Evolutionary conservation across 78 protist species (phyloP).

Genomic region (Abeoforma whisleri): DNA sequence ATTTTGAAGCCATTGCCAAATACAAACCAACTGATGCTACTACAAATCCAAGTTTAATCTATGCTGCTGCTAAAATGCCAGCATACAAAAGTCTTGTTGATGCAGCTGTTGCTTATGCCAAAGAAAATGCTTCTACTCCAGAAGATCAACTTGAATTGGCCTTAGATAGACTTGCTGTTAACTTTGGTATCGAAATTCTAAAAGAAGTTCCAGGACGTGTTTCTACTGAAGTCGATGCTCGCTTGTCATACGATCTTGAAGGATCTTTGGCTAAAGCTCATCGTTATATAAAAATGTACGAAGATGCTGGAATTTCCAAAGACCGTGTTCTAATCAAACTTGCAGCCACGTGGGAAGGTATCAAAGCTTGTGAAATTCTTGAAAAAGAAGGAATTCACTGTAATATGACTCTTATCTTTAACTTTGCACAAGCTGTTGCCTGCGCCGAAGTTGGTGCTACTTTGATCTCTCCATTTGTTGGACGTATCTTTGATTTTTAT

Average conservation of each 20-base stretch:
- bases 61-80: conserved; percentile 63
- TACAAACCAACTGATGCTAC: conserved; percentile 84
- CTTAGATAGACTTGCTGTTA: conserved; percentile 62
- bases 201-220: conserved; percentile 91
- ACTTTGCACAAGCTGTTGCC: conserved; percentile 77
- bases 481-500: conserved; percentile 84
- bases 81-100: conserved; percentile 63
- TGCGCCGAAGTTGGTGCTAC: conserved; percentile 85
- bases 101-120: conserved; percentile 66
- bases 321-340: conserved; percentile 83
- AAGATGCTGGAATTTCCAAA: conserved; percentile 64
- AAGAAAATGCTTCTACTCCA: conserved; percentile 8
- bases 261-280: conserved; percentile 74
- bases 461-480: conserved; percentile 92
- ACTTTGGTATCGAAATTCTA: conserved; percentile 85
- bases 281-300: conserved; percentile 71
- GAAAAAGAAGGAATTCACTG: conserved; percentile 85
- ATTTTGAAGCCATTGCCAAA: conserved; percentile 62
- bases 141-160: conserved; percentile 55
- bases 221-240: conserved; percentile 88
- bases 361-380: conserved; percentile 74
- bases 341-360: conserved; percentile 95
- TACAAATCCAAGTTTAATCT: conserved; percentile 89
- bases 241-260: conserved; percentile 80
- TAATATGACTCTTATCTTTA: conserved; percentile 86